Percentiles rank a stretch among this genome's conserved stretches.
These are phyloP conservation scores for Epichloe coenophiala DNA, from an alignment of 2,329 filamentous ascomycete genomes.

Conservation along the genomic window DNA sequence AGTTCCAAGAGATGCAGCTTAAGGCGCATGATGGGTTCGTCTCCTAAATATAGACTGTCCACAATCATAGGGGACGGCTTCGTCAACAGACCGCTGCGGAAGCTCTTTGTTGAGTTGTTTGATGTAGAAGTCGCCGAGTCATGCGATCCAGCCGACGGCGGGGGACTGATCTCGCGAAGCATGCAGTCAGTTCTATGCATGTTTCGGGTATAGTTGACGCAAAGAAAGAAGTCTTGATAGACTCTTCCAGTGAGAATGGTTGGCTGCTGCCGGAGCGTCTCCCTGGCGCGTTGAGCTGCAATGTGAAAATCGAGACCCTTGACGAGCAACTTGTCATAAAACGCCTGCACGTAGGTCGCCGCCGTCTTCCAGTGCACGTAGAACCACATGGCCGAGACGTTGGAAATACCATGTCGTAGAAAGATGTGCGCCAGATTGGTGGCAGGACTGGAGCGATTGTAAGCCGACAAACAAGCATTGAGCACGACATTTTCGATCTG, in stretches of 20 bases:
- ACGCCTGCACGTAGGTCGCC: constrained; percentile 14
- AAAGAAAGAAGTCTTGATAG: constrained; percentile 17
- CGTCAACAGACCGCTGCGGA: constrained; percentile 8
- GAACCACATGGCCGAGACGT: constrained; percentile 18
- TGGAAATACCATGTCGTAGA: constrained; percentile 13
- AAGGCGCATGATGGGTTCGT: constrained; percentile 15
- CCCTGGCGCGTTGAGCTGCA: constrained; percentile 15
- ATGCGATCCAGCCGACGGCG: constrained; percentile 11
- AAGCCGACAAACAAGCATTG: constrained; percentile 17
- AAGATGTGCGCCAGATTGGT: constrained; percentile 16
- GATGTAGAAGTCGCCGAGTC: constrained; percentile 12
- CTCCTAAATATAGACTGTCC: constrained; percentile 9
- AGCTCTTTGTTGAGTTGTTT: constrained; percentile 10
- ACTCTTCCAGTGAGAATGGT: constrained; percentile 9
- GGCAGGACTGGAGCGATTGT: constrained; percentile 12
- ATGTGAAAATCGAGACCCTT: constrained; percentile 14
- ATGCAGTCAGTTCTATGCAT: constrained; percentile 7
- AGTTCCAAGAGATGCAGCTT: constrained; percentile 16
- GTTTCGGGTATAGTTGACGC: constrained; percentile 16
- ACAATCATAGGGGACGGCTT: constrained; percentile 11
- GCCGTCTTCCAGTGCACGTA: constrained; percentile 17
- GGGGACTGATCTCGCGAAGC: constrained; percentile 10
- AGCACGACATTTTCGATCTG: constrained; percentile 16
- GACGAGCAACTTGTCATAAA: constrained; percentile 15
- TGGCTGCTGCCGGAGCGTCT: constrained; percentile 13